Conservation (phyloP, 768 basidiomycete species). For the Kwoniella sp. region DNA sequence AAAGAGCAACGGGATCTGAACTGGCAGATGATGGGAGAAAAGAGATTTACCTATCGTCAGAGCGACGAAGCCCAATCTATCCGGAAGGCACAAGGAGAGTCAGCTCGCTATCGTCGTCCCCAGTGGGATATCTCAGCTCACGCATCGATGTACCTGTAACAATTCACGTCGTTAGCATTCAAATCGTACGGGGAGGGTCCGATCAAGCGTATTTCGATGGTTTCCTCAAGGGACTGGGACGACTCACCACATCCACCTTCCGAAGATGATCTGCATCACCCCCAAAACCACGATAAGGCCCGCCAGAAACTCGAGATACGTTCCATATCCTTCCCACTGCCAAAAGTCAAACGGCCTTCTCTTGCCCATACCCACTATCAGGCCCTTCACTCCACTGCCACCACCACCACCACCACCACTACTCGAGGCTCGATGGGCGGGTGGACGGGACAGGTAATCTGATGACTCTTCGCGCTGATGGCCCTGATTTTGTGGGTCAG, state of each 20-base stretch:
- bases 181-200: neutral
- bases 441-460: constrained; percentile 18
- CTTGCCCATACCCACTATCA: constrained; percentile 5
- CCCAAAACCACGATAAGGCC: constrained; percentile 51
- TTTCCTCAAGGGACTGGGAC: neutral
- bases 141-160: constrained; percentile 51
- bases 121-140: constrained; percentile 19
- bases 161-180: constrained; percentile 3
- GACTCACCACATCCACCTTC: constrained; percentile 48
- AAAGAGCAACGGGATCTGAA: neutral
- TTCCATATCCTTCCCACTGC: constrained; percentile 53
- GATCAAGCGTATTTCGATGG: neutral
- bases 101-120: constrained; percentile 13
- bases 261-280: constrained; percentile 46
- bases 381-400: neutral
- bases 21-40: neutral
- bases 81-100: neutral
- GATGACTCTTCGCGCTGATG: constrained; percentile 20
- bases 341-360: constrained; percentile 51
- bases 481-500: neutral
- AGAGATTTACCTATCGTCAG: constrained; percentile 40
- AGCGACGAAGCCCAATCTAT: constrained; percentile 48
- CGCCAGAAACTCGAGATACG: constrained; percentile 54
- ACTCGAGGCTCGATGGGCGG: neutral
- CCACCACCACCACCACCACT: neutral